Base-by-base conservation (phyloP, 345 rosid genomes). In the Clarkia xantiana region DNA sequence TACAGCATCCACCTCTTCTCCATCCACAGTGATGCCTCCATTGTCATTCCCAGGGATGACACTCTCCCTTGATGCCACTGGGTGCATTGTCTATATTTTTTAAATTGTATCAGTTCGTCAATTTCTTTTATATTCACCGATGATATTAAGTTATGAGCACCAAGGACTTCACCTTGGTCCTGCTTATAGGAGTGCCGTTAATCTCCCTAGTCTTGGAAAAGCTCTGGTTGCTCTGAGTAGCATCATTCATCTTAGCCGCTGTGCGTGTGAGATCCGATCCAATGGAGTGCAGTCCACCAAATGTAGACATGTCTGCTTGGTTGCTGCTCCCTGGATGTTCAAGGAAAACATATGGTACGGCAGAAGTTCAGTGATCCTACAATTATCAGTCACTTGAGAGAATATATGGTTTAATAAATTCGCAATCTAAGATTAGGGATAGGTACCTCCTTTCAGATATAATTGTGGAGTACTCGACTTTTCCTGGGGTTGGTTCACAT, bases 191-290 rank as follows among this genome's bases (percentile, higher is more conserved):
- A 59, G 94, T 79, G 76, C 61, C 72, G 54, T 75, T 78, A 18
- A 40, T 64, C n/a, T 62, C 79, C 54, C 51, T 67, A 16, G 64
- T 67, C 72, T 67, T 77, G 40, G 89, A 75, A 55, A 65, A 57
- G 22, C 76, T 73, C 67, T 78, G 93, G 51, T 73, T 87, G 51
- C 80, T 84, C 59, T 72, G 61, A 42, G 65, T 51, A 0, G 94
- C 79, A 52, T 62, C 54, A 47, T 68, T 77, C n/a, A 94, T 81
- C 68, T 67, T 58, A 41, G 73, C 71, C 73, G 55, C 84, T 56
- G 67, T 91, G 66, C 99, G 96, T 29, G 99, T 93, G 42, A 84
- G 70, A 63, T 87, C 96, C 22, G 99, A 93, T 45, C 99, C 99
- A 42, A 93, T 62, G 1, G 96, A 93, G 62, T 78, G 96, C 58